phyloP scores from a whole-genome alignment of 1,284 basidiomycete genomes.

The Cryptococcus amylolentus region DNA sequence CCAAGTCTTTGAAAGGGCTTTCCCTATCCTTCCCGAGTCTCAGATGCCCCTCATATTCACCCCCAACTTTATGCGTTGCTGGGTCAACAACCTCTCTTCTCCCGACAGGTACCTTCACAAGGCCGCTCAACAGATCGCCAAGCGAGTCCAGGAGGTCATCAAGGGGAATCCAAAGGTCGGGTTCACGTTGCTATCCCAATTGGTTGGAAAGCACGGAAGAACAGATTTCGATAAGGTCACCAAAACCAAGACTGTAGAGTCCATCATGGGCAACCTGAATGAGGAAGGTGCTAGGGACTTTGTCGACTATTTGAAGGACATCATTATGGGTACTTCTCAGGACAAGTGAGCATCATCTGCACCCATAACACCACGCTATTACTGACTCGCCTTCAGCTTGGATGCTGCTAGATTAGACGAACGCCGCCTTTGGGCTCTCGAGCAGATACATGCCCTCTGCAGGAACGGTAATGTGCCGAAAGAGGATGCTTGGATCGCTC shows the following conservation, averaged over 20 bases:
- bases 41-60: slow-evolving; percentile 86
- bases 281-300: slow-evolving; percentile 72
- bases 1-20: slow-evolving; percentile 78
- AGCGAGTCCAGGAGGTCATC: slow-evolving; percentile 70
- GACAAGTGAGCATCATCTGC: slow-evolving; percentile 31
- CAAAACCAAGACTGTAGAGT: slow-evolving; percentile 88
- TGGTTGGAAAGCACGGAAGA: slow-evolving; percentile 80
- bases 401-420: slow-evolving; percentile 42
- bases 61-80: slow-evolving; percentile 91
- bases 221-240: slow-evolving; percentile 89
- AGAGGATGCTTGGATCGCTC: slow-evolving; percentile 69
- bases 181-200: slow-evolving; percentile 77
- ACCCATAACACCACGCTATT: not conserved
- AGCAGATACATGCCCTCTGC: slow-evolving; percentile 76
- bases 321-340: slow-evolving; percentile 57
- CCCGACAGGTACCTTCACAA: slow-evolving; percentile 85
- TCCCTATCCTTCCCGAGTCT: slow-evolving; percentile 63
- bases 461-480: slow-evolving; percentile 79
- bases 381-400: slow-evolving; percentile 14
- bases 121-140: slow-evolving; percentile 72
- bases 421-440: slow-evolving; percentile 71
- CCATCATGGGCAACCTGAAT: slow-evolving; percentile 73
- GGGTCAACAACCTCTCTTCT: slow-evolving; percentile 91
- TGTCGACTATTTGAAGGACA: slow-evolving; percentile 65
- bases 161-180: slow-evolving; percentile 74